A percentile compares a stretch with the other conserved stretches of the same genome.
phyloP scores from a whole-genome alignment of 1,284 basidiomycete species.

The Ustilago loliicola region DNA sequence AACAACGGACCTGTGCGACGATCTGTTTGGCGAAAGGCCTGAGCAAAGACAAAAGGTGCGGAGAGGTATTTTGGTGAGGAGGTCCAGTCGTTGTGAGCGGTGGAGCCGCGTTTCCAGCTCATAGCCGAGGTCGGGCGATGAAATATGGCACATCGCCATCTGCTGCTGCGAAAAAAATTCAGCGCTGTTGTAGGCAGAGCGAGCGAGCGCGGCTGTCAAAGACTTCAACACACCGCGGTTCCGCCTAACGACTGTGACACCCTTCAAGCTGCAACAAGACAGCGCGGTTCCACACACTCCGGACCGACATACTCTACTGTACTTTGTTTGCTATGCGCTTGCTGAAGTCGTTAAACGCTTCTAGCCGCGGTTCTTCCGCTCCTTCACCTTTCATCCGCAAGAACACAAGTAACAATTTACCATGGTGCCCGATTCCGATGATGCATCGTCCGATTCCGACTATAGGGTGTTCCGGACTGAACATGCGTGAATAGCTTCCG shows the following conservation, averaged over 20 bases:
- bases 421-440: not conserved
- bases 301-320: not conserved
- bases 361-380: not conserved
- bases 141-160: not conserved
- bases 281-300: constrained; percentile 1
- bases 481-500: too few species aligned
- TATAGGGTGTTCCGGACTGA: too few species aligned
- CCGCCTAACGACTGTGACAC: not conserved
- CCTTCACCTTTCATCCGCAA: not conserved
- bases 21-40: not conserved
- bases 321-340: not conserved
- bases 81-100: not conserved
- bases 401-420: not conserved
- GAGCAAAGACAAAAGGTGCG: not conserved
- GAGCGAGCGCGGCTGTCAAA: not conserved
- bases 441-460: too few species aligned
- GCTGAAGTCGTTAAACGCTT: not conserved
- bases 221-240: not conserved
- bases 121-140: not conserved
- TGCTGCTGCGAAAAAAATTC: not conserved
- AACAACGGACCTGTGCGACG: not conserved
- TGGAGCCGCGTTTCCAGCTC: constrained; percentile 10
- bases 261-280: not conserved
- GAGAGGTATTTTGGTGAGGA: not conserved
- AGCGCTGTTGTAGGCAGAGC: not conserved